phyloP scores from a whole-genome alignment of 805 yeast genomes.

The Monosporozyma yasuniensis region DNA sequence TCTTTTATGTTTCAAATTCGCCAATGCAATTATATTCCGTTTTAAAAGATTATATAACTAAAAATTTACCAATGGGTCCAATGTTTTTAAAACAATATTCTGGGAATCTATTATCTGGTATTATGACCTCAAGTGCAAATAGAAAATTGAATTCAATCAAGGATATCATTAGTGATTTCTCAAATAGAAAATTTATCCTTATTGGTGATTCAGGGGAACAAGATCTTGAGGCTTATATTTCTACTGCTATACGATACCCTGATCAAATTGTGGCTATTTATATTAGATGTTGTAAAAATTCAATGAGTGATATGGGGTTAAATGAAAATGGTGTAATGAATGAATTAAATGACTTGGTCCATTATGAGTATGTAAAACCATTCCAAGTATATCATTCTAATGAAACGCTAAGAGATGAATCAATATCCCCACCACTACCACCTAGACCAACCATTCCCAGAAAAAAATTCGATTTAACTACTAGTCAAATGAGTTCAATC shows the following conservation, averaged over 20 bases:
- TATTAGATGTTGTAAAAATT: conserved; percentile 65
- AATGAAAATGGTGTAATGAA: conserved; percentile 18
- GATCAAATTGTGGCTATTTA: conserved; percentile 62
- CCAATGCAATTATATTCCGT: conserved; percentile 83
- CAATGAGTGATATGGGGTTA: conserved; percentile 50
- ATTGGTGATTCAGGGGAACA: conserved; percentile 95
- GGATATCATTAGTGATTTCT: conserved; percentile 62
- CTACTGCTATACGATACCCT: conserved; percentile 55
- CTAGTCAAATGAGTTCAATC: conserved; percentile 11
- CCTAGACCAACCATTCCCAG: conserved; percentile 13
- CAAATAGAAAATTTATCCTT: conserved; percentile 65
- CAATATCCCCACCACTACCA: conserved; percentile 14
- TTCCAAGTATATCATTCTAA: neutral
- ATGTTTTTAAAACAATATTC: conserved; percentile 79
- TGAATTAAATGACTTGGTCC: conserved; percentile 24
- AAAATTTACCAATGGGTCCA: conserved; percentile 66
- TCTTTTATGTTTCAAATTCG: conserved; percentile 91
- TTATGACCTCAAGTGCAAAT: conserved; percentile 81
- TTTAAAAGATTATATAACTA: conserved; percentile 18
- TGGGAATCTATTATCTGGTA: conserved; percentile 71
- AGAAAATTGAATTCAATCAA: conserved; percentile 62
- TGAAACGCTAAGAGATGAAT: neutral
- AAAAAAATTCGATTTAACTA: conserved; percentile 15
- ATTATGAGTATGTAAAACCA: conserved; percentile 7
- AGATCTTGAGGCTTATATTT: conserved; percentile 84